phyloP scores from a whole-genome alignment of 257 asterid genomes.

The Salvia miltiorrhiza region DNA sequence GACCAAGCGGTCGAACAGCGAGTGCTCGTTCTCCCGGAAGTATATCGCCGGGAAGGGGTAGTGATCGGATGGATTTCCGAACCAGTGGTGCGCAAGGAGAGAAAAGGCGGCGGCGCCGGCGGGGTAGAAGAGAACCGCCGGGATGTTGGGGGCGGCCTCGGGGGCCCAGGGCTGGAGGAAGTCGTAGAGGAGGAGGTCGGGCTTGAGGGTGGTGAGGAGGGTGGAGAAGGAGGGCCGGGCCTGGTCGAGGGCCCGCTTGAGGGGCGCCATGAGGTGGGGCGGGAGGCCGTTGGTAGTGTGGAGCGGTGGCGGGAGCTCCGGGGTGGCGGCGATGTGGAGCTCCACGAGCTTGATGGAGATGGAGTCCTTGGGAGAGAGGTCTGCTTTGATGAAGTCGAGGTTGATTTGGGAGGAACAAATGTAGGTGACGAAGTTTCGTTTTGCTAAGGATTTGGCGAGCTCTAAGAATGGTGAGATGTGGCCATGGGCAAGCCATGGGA shows the following conservation, averaged over 20 bases:
- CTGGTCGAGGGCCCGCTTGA: slow-evolving; percentile 40
- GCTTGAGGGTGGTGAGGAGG: slow-evolving; percentile 43
- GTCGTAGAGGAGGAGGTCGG: slow-evolving; percentile 59
- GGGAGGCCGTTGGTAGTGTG: slow-evolving; percentile 80
- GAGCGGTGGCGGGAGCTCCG: slow-evolving; percentile 42
- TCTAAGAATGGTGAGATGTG: slow-evolving; percentile 61
- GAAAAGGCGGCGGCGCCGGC: slow-evolving; percentile 40
- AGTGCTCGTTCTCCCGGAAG: slow-evolving; percentile 26
- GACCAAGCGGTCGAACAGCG: neutral
- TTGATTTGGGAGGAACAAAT: slow-evolving; percentile 48
- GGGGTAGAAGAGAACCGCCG: slow-evolving; percentile 45
- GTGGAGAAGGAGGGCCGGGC: slow-evolving; percentile 38
- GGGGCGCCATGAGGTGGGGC: slow-evolving; percentile 41
- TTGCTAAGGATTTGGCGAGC: slow-evolving; percentile 53
- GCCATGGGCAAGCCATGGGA: slow-evolving; percentile 80
- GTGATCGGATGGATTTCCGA: neutral
- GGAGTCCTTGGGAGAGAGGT: slow-evolving; percentile 34
- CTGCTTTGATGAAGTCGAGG: slow-evolving; percentile 33
- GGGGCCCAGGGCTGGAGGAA: slow-evolving; percentile 60
- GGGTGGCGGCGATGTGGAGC: slow-evolving; percentile 44
- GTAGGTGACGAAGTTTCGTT: slow-evolving; percentile 41
- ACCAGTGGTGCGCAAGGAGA: slow-evolving; percentile 7
- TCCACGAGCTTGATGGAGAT: slow-evolving; percentile 47
- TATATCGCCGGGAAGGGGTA: slow-evolving; percentile 48
- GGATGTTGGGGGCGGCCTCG: slow-evolving; percentile 37